Conservation (phyloP, 495 filamentous ascomycete genomes). For the Talaromyces proteolyticus region DNA sequence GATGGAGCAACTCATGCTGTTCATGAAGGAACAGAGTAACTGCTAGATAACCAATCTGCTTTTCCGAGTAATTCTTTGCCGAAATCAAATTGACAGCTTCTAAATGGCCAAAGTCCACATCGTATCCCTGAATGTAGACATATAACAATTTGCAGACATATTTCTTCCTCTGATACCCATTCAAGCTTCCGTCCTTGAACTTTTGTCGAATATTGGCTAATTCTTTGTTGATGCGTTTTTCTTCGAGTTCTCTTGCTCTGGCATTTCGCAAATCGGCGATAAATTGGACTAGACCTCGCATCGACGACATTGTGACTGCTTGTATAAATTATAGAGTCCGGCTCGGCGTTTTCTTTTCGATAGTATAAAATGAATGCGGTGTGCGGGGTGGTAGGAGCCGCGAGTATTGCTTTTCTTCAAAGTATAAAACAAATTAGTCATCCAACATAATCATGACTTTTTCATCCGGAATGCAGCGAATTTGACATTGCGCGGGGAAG, state of each 20-base stretch:
- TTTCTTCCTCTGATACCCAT: constrained; percentile 99
- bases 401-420: background rate
- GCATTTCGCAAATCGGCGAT: constrained; percentile 97
- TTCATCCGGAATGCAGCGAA: background rate
- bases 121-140: constrained; percentile 98
- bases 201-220: constrained; percentile 89
- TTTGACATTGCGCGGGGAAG: background rate
- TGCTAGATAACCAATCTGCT: constrained; percentile 98
- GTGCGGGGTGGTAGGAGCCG: background rate
- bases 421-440: background rate
- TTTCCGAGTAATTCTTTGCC: constrained; percentile 95
- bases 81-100: constrained; percentile 98
- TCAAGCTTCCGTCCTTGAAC: constrained; percentile 74
- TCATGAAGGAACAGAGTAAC: constrained; percentile 98
- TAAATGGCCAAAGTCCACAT: constrained; percentile 97
- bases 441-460: background rate
- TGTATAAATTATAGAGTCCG: background rate
- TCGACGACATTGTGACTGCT: constrained; percentile 51
- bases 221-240: constrained; percentile 99
- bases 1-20: constrained; percentile 88
- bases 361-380: background rate
- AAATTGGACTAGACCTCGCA: constrained; percentile 92
- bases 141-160: constrained; percentile 99
- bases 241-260: constrained; percentile 89
- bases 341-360: background rate